Percentiles rank a stretch among this genome's conserved stretches.
These are phyloP conservation scores for Terana coerulea DNA, from an alignment of 768 basidiomycete species.

Conservation along the genomic window DNA sequence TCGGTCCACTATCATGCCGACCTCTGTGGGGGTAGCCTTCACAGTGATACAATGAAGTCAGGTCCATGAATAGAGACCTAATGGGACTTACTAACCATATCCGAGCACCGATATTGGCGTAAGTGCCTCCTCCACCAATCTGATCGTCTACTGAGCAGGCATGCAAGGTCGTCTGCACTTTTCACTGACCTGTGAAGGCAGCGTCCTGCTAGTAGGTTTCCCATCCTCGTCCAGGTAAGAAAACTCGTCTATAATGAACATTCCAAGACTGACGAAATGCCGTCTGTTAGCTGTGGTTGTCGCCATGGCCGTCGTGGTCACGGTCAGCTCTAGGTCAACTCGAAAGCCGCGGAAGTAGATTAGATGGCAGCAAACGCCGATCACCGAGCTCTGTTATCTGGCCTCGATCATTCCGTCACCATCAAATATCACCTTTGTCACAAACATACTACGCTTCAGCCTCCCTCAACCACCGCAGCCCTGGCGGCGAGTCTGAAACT, in stretches of 20 bases:
- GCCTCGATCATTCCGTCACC: neutral
- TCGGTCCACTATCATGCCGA: slow-evolving; percentile 85
- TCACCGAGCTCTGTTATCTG: neutral
- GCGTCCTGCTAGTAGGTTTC: slow-evolving; percentile 40
- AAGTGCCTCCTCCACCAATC: slow-evolving; percentile 90
- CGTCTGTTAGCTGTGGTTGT: slow-evolving; percentile 16
- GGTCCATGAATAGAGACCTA: too few relatives aligned
- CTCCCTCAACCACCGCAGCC: neutral
- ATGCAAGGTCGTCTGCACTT: too few relatives aligned
- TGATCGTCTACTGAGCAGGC: too few relatives aligned
- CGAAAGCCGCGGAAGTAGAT: neutral
- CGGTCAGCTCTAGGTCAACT: too few relatives aligned
- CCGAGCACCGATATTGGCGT: slow-evolving; percentile 75
- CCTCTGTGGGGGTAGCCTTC: slow-evolving; percentile 58
- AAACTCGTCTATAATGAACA: slow-evolving; percentile 91
- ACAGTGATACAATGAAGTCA: neutral
- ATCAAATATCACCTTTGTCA: neutral
- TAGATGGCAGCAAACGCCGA: neutral
- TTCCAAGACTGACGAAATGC: slow-evolving; percentile 68
- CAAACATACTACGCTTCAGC: neutral
- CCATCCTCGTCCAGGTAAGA: slow-evolving; percentile 57
- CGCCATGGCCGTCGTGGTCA: slow-evolving; percentile 9
- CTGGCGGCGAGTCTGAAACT: too few relatives aligned
- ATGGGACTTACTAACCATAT: slow-evolving; percentile 76
- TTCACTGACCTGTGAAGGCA: slow-evolving; percentile 51